Evolutionary conservation across 148 eudicot species (phyloP).

Genomic region (Dianthus caryophyllus): DNA sequence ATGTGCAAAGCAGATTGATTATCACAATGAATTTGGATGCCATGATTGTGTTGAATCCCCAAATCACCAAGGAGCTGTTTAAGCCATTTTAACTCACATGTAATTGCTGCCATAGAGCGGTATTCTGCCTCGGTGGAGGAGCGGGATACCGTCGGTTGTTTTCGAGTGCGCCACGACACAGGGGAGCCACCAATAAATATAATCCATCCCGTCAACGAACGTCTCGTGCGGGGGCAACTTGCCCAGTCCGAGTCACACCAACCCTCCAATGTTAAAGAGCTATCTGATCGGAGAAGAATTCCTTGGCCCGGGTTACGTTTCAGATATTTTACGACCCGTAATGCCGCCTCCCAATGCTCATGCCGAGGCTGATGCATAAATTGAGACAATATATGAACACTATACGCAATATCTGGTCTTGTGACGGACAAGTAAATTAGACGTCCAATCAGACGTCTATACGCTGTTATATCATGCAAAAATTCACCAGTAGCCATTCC

Average conservation of each 20-base stretch:
- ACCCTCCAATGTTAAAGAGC: background rate
- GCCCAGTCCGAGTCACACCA: conserved; percentile 5
- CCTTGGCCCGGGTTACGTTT: background rate
- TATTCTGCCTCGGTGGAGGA: no score
- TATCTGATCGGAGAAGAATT: background rate
- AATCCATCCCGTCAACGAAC: background rate
- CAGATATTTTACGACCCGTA: background rate
- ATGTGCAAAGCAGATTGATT: background rate
- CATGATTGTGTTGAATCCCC: background rate
- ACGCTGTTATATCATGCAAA: no score
- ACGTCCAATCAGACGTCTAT: no score
- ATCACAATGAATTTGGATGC: background rate
- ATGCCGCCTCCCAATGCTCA: conserved; percentile 3
- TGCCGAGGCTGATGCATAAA: background rate
- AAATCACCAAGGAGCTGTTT: background rate
- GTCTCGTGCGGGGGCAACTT: background rate
- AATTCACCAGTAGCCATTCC: no score
- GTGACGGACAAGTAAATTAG: no score
- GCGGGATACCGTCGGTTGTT: no score
- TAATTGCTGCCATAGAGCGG: background rate
- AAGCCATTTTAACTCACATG: background rate
- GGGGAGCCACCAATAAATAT: no score
- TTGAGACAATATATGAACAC: background rate
- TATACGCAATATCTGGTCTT: no score
- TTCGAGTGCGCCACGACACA: no score